Conservation (phyloP, 768 basidiomycete genomes). For the Hericium erinaceus region DNA sequence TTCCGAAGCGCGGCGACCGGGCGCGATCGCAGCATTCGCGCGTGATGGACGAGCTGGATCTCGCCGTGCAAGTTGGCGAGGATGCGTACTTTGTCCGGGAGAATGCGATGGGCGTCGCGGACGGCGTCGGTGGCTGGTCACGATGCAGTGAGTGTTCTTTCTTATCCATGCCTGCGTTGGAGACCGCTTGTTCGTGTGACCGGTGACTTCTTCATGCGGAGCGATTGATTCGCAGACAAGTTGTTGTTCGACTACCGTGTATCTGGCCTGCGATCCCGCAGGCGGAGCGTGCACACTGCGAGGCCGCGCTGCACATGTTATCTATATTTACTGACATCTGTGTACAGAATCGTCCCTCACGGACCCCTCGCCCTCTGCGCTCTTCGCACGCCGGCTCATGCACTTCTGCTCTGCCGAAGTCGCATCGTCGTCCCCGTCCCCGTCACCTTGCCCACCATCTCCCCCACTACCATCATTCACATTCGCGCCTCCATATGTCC, state of each 20-base stretch:
- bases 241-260: not conserved
- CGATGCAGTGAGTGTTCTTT: conserved; percentile 23
- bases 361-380: conserved; percentile 33
- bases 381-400: conserved; percentile 77
- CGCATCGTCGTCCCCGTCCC: conserved; percentile 13
- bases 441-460: not conserved
- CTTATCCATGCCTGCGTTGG: not conserved
- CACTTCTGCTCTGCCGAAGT: conserved; percentile 71
- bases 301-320: not conserved
- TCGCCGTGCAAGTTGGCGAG: conserved; percentile 80
- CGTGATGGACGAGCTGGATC: conserved; percentile 27
- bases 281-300: no score
- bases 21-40: not conserved
- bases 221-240: not conserved
- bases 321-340: not conserved
- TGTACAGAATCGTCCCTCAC: not conserved
- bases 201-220: conserved; percentile 1
- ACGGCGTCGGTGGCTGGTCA: conserved; percentile 93
- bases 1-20: conserved; percentile 45
- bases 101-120: conserved; percentile 89
- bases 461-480: not conserved
- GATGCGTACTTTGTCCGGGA: conserved; percentile 81
- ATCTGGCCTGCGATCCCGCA: no score
- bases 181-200: not conserved
- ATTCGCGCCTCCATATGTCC: not conserved